A percentile compares a stretch with the other conserved stretches of the same genome.
phyloP scores from a whole-genome alignment of 75 land plant genomes.

The Ceratopteris richardii region DNA sequence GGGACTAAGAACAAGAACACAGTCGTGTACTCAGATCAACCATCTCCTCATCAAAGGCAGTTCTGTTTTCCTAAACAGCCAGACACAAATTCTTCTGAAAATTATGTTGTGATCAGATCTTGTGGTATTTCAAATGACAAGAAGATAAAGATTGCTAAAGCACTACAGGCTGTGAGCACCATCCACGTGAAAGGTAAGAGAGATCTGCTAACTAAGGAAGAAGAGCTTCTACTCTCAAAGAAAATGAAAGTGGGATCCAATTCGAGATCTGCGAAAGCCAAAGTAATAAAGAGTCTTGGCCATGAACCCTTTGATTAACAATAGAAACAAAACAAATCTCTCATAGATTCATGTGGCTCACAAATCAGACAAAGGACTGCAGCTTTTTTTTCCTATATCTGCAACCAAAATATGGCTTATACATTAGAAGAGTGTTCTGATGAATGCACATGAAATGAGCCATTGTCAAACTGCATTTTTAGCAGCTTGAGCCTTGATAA shows the following conservation, averaged over 20 bases:
- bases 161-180: constrained; percentile 23
- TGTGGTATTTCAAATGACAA: too few species aligned
- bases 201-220: constrained; percentile 55
- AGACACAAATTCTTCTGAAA: constrained; percentile 5
- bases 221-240: constrained; percentile 57
- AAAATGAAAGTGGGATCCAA: constrained; percentile 53
- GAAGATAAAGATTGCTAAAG: neutral
- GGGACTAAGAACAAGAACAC: neutral
- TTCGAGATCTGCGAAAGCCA: constrained; percentile 45
- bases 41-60: constrained; percentile 64
- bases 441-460: too few species aligned
- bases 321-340: too few species aligned
- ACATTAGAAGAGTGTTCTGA: too few species aligned
- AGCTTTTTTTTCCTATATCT: constrained; percentile 68
- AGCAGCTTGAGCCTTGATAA: too few species aligned
- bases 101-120: neutral
- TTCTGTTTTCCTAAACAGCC: constrained; percentile 28
- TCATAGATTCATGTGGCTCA: constrained; percentile 61
- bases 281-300: constrained; percentile 65
- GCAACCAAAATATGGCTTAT: too few species aligned
- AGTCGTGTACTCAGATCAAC: constrained; percentile 35
- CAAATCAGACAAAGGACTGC: constrained; percentile 59
- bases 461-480: too few species aligned
- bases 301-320: constrained; percentile 72
- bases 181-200: constrained; percentile 37